phyloP scores from a whole-genome alignment of 2,329 filamentous ascomycete species.

The Fusarium cyanostomum region DNA sequence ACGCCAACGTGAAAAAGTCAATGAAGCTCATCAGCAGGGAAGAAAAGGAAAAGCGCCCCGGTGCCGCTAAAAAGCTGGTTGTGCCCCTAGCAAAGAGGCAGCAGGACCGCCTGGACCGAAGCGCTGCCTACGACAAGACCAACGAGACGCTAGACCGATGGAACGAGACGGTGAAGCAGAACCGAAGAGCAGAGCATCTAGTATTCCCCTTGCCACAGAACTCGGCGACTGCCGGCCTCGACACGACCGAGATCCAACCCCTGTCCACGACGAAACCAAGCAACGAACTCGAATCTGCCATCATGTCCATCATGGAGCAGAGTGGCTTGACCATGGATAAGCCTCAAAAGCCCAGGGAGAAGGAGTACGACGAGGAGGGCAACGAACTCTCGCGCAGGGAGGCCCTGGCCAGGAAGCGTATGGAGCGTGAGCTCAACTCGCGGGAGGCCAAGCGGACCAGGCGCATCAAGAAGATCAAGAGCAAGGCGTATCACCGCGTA shows the following conservation, averaged over 20 bases:
- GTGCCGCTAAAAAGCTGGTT: constrained; percentile 73
- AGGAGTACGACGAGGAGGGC: constrained; percentile 73
- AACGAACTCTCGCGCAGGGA: constrained; percentile 78
- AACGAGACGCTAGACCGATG: constrained; percentile 91
- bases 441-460: constrained; percentile 88
- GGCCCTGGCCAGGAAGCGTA: constrained; percentile 77
- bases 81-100: constrained; percentile 86
- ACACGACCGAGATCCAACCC: constrained; percentile 71
- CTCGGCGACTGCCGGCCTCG: constrained; percentile 67
- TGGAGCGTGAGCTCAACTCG: constrained; percentile 84
- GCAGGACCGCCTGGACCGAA: constrained; percentile 84
- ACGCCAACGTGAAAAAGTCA: constrained; percentile 79
- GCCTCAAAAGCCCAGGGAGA: constrained; percentile 60
- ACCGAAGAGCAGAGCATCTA: constrained; percentile 89
- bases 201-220: constrained; percentile 85
- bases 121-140: constrained; percentile 86
- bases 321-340: constrained; percentile 74
- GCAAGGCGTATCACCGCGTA: constrained; percentile 90
- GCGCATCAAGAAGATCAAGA: constrained; percentile 99
- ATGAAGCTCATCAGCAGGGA: constrained; percentile 78
- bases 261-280: constrained; percentile 70
- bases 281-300: constrained; percentile 85
- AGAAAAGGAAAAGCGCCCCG: constrained; percentile 58
- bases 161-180: constrained; percentile 95
- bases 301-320: constrained; percentile 88